Conservation (phyloP, 164 flowering plant species). For the Tetrastigma voinierianum region DNA sequence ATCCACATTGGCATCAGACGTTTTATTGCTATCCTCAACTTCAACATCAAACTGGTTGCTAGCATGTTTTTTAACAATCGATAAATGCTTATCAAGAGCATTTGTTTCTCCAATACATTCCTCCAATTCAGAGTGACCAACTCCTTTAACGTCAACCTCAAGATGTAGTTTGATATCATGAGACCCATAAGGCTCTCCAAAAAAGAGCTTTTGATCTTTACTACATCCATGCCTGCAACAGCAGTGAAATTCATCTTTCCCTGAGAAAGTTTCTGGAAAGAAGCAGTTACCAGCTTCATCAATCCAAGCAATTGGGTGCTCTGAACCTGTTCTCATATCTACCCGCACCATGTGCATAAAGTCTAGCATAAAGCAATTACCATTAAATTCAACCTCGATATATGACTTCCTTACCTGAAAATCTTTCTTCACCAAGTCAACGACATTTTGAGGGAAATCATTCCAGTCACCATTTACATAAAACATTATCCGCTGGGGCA, state of each 20-base stretch:
- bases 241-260: slow-evolving; percentile 21
- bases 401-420: slow-evolving; percentile 48
- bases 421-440: slow-evolving; percentile 44
- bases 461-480: slow-evolving; percentile 68
- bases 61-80: slow-evolving; percentile 30
- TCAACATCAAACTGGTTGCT: slow-evolving; percentile 21
- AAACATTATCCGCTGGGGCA: slow-evolving; percentile 64
- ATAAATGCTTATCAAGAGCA: slow-evolving; percentile 32
- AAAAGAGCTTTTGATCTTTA: slow-evolving; percentile 13
- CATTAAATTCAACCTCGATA: slow-evolving; percentile 52
- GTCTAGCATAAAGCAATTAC: slow-evolving; percentile 48
- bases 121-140: slow-evolving; percentile 27
- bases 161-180: slow-evolving; percentile 65
- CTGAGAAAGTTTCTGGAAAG: slow-evolving; percentile 60
- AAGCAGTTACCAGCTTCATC: slow-evolving; percentile 75
- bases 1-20: slow-evolving; percentile 19
- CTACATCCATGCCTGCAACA: slow-evolving; percentile 21
- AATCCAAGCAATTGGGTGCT: slow-evolving; percentile 84
- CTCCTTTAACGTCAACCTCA: slow-evolving; percentile 64
- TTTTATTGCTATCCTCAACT: slow-evolving; percentile 26
- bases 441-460: slow-evolving; percentile 50
- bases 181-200: slow-evolving; percentile 30
- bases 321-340: slow-evolving; percentile 55
- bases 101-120: slow-evolving; percentile 67
- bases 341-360: slow-evolving; percentile 65